These are phyloP conservation scores for Kalaharituber pfeilii DNA, from an alignment of 2,329 filamentous ascomycete species.

Conservation along the genomic window DNA sequence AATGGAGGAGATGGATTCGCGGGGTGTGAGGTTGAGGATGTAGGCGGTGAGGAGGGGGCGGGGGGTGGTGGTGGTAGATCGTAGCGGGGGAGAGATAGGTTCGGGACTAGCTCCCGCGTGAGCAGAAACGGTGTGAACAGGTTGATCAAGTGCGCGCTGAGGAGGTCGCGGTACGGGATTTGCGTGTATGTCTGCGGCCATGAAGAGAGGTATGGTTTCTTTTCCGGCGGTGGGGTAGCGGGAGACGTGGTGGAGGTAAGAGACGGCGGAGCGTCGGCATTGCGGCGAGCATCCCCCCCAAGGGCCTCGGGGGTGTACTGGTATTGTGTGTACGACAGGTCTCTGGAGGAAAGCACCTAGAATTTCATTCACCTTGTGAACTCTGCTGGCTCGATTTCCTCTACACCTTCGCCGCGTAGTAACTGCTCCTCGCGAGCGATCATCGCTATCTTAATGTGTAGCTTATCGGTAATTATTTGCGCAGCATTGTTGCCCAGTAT, in stretches of 20 bases:
- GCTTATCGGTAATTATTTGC: constrained; percentile 27
- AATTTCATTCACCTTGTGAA: too few relatives aligned
- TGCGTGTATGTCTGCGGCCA: constrained; percentile 27
- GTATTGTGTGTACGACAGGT: too few relatives aligned
- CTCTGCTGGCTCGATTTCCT: background rate
- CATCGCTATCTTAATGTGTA: constrained; percentile 23
- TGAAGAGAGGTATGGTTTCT: constrained; percentile 23
- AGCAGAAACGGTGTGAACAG: constrained; percentile 28
- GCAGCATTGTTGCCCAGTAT: constrained; percentile 29
- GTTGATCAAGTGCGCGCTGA: constrained; percentile 28
- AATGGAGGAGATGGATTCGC: too few relatives aligned
- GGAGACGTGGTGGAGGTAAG: background rate
- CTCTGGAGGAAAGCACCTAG: too few relatives aligned
- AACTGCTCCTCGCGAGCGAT: constrained; percentile 21
- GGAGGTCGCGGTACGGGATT: constrained; percentile 29
- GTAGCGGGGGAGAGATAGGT: constrained; percentile 20
- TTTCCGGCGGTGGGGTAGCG: background rate
- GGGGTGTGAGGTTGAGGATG: constrained; percentile 27
- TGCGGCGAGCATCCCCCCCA: background rate
- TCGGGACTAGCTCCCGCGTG: constrained; percentile 26
- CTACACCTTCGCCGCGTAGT: background rate
- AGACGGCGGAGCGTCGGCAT: background rate
- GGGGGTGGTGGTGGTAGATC: too few relatives aligned
- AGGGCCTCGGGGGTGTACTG: too few relatives aligned
- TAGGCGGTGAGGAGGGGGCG: constrained; percentile 16